These are phyloP conservation scores for Digitaria exilis DNA, from an alignment of 202 grass and related monocot species.

Conservation along the genomic window DNA sequence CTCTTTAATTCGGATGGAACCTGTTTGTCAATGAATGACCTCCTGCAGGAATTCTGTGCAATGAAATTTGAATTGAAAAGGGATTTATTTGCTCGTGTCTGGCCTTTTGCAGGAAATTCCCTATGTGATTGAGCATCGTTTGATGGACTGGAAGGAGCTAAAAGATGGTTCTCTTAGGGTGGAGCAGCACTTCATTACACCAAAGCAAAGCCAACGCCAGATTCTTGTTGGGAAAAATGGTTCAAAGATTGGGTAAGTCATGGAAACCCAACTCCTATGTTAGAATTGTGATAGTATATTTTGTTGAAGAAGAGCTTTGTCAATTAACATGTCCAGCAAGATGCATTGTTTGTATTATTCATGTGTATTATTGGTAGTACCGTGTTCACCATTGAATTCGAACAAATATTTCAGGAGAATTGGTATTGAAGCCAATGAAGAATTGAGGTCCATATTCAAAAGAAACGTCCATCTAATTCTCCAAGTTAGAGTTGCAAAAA, in stretches of 20 bases:
- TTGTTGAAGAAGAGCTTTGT: neutral
- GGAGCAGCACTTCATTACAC: slow-evolving; percentile 92
- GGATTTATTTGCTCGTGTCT: slow-evolving; percentile 31
- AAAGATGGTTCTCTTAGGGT: slow-evolving; percentile 96
- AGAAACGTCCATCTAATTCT: slow-evolving; percentile 95
- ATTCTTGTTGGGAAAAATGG: slow-evolving; percentile 99
- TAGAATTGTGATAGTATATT: neutral
- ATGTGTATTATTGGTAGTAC: neutral
- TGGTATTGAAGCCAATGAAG: slow-evolving; percentile 95
- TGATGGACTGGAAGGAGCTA: slow-evolving; percentile 96
- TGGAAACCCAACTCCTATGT: neutral
- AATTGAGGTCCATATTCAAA: slow-evolving; percentile 94
- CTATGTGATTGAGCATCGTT: slow-evolving; percentile 89
- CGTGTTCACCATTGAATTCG: neutral
- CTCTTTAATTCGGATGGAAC: slow-evolving; percentile 27
- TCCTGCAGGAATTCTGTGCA: slow-evolving; percentile 50
- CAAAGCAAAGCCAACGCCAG: slow-evolving; percentile 87
- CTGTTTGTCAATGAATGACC: slow-evolving; percentile 25
- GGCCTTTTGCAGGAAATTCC: slow-evolving; percentile 80
- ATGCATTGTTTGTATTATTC: neutral
- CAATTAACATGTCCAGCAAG: neutral
- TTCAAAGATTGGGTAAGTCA: slow-evolving; percentile 88
- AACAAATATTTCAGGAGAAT: slow-evolving; percentile 76
- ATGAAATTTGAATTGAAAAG: neutral
- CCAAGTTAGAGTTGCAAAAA: slow-evolving; percentile 89